Conservation (phyloP, 2,329 filamentous ascomycete species). For the Penicillium sp. region DNA sequence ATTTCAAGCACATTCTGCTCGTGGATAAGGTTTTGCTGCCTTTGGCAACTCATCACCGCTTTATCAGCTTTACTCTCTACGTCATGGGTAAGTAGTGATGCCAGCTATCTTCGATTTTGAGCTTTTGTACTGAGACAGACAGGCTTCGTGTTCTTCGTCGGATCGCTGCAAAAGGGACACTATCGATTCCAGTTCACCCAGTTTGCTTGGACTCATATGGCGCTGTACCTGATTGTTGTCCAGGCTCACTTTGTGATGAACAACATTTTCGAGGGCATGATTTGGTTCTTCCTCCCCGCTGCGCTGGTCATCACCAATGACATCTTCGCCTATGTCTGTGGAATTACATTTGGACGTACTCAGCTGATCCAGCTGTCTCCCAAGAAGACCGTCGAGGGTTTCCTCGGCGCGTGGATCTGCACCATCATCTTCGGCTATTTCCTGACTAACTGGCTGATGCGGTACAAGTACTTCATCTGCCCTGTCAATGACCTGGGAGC, state of each 20-base stretch:
- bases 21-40: slow-evolving; percentile 91
- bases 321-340: slow-evolving; percentile 96
- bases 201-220: slow-evolving; percentile 99
- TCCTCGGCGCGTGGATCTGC: slow-evolving; percentile 92
- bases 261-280: slow-evolving; percentile 99
- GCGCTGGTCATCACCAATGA: slow-evolving; percentile 97
- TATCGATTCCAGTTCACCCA: slow-evolving; percentile 99
- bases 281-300: slow-evolving; percentile 98
- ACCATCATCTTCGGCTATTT: slow-evolving; percentile 81
- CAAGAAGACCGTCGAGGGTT: slow-evolving; percentile 98
- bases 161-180: slow-evolving; percentile 88
- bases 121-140: slow-evolving; percentile 11
- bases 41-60: slow-evolving; percentile 93
- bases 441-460: slow-evolving; percentile 79
- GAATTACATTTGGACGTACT: slow-evolving; percentile 93
- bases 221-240: slow-evolving; percentile 93
- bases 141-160: slow-evolving; percentile 99
- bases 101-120: neutral
- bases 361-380: slow-evolving; percentile 97
- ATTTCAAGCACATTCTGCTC: slow-evolving; percentile 97
- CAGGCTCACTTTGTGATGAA: slow-evolving; percentile 99
- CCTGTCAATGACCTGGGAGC: slow-evolving; percentile 94
- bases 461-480: slow-evolving; percentile 97
- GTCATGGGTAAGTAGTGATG: slow-evolving; percentile 70
- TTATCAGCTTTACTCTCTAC: slow-evolving; percentile 98